Base-by-base conservation (phyloP, 139 green algal species). In the Tetradesmus obliquus region DNA sequence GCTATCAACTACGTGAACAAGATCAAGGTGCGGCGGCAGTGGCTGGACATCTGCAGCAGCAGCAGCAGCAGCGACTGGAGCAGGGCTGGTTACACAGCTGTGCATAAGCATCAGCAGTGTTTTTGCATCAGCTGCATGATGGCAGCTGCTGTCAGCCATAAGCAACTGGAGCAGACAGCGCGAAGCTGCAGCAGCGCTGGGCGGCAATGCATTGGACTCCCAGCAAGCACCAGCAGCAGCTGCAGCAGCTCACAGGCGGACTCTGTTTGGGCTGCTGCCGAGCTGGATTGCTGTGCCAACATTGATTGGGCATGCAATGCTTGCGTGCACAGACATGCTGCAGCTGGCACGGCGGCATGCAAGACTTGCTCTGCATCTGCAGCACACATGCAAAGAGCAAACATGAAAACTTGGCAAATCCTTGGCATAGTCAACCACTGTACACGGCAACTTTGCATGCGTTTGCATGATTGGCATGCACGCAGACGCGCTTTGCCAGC, bases 1-100 rank as follows among this genome's bases (percentile, higher is more conserved):
- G 98, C 98, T 24, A 99, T 99, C 94, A 99, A 96, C 91, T 99
- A 99, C 82, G 98, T 99, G n/a, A 99, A 99, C 95, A 99, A 99
- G 88, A 99, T 99, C 93, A 99, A 99, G 96, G 95, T 97, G 86
- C 66, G 79, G 88, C 53, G 13, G 74, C n/a, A n/a, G 22, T 5
- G 32, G 84, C 24, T 82, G 84, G 84, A 72, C 22, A 9, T 32
- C 7, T 62, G 55, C 12, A 19, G 80, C 80, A 58, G 51, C 53
- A 57, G 82, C 80, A 85, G 80, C 80, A 85, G 80, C 55, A 71
- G 54, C 19, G 3, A 6, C 82, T 71, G 17, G 19, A 19, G 1
- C 19, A 45, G 32, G 32, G 32, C 32, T 45, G 32, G 32, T 45
- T 72, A 13, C 62, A 13, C 62, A 72, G 62, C 32, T 45, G 12